Evolutionary conservation across 345 rosid genomes (phyloP).

Genomic region (Trapa incisa): DNA sequence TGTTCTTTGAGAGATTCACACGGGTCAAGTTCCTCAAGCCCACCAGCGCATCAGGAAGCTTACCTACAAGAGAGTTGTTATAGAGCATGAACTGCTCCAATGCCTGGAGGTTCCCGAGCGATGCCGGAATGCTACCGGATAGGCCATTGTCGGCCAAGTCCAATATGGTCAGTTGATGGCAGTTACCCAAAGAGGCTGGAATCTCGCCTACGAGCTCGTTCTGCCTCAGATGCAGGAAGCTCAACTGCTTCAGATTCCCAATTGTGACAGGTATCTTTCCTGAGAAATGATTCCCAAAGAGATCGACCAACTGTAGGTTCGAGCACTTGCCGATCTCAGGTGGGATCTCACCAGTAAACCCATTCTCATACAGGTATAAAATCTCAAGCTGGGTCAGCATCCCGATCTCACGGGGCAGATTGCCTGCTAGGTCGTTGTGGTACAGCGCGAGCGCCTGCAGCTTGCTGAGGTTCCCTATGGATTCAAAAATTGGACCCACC

Average conservation of each 20-base stretch:
- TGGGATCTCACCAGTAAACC: constrained; percentile 57
- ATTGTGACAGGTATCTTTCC: constrained; percentile 59
- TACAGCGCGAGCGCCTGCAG: constrained; percentile 56
- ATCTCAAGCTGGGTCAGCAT: constrained; percentile 41
- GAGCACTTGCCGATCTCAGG: constrained; percentile 79
- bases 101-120: constrained; percentile 38
- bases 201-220: constrained; percentile 53
- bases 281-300: constrained; percentile 59
- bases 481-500: constrained; percentile 53
- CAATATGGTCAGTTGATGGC: constrained; percentile 51
- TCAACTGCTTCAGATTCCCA: constrained; percentile 47
- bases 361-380: constrained; percentile 66
- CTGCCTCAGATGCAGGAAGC: constrained; percentile 67
- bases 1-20: constrained; percentile 67
- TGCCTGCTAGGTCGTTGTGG: constrained; percentile 63
- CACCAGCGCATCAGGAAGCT: constrained; percentile 46
- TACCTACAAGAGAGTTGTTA: constrained; percentile 78
- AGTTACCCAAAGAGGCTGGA: constrained; percentile 65
- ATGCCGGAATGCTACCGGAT: constrained; percentile 50
- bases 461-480: constrained; percentile 50
- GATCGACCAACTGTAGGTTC: constrained; percentile 54
- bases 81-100: constrained; percentile 76
- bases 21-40: constrained; percentile 65
- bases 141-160: constrained; percentile 83
- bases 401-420: constrained; percentile 55